phyloP scores from a whole-genome alignment of 169 alveolate genomes.

The Plasmodium gonderi region DNA sequence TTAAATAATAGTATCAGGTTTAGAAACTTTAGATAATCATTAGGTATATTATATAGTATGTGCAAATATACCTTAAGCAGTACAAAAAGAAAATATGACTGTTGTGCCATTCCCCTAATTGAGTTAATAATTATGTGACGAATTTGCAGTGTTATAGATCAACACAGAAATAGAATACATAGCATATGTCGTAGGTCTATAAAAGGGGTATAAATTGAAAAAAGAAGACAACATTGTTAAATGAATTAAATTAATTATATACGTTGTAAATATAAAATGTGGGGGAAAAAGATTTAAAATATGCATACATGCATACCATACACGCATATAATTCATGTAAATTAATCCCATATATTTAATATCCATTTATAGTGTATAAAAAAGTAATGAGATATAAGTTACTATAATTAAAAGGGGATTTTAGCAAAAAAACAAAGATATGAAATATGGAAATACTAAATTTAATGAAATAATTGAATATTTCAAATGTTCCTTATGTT shows the following conservation, averaged over 20 bases:
- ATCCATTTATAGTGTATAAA: not conserved
- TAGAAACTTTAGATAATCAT: not conserved
- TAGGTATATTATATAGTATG: not conserved
- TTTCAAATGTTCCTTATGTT: not conserved
- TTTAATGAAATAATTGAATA: not conserved
- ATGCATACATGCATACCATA: not conserved
- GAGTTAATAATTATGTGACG: not conserved
- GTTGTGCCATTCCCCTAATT: not conserved
- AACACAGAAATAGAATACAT: not conserved
- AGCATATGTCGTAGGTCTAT: not conserved
- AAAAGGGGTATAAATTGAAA: not conserved
- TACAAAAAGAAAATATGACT: not conserved
- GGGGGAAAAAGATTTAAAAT: not conserved
- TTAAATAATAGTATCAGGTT: not conserved
- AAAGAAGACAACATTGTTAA: not conserved
- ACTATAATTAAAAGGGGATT: not conserved
- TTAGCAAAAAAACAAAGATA: not conserved
- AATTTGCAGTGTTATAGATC: not conserved
- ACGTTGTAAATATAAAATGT: not conserved
- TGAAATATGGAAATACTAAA: not conserved
- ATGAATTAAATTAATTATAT: not conserved
- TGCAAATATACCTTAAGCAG: not conserved
- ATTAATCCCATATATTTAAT: not conserved
- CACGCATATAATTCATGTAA: not conserved
- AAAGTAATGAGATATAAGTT: not conserved